Conservation (phyloP, 768 basidiomycete species). For the Phlegmacium glaucopus region DNA sequence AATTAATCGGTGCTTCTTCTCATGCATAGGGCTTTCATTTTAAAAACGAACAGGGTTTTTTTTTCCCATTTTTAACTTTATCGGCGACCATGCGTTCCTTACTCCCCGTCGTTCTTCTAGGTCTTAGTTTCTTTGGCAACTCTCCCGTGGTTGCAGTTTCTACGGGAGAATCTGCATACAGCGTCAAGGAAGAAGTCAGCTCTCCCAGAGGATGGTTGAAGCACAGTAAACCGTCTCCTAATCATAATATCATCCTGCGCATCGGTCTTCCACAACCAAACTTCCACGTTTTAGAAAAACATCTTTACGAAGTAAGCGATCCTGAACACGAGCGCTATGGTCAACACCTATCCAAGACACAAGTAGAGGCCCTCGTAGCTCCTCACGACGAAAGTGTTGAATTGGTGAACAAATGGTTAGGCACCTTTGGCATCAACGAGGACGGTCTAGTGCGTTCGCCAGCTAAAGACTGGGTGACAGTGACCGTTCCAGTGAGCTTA, state of each 20-base stretch:
- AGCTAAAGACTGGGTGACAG: conserved; percentile 63
- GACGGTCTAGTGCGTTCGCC: conserved; percentile 47
- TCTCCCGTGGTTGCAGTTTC: conserved; percentile 16
- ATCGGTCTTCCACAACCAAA: conserved; percentile 54
- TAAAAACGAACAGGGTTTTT: neutral
- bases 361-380: conserved; percentile 59
- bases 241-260: conserved; percentile 50
- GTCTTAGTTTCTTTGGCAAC: conserved; percentile 14
- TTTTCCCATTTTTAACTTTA: neutral
- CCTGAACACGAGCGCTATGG: conserved; percentile 51
- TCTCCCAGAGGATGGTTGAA: conserved; percentile 49
- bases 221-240: conserved; percentile 38
- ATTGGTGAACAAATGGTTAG: conserved; percentile 59
- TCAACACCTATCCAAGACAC: conserved; percentile 56
- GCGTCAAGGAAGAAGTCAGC: conserved; percentile 30
- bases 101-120: conserved; percentile 9
- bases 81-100: conserved; percentile 14
- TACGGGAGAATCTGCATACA: conserved; percentile 20
- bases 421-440: conserved; percentile 47
- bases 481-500: conserved; percentile 52
- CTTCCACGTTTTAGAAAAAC: conserved; percentile 44
- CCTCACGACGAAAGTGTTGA: conserved; percentile 54
- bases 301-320: conserved; percentile 54
- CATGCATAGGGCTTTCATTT: no score
- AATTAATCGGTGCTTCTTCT: neutral